These are phyloP conservation scores for Geranium incanum DNA, from an alignment of 441 rosid species.

Conservation along the genomic window DNA sequence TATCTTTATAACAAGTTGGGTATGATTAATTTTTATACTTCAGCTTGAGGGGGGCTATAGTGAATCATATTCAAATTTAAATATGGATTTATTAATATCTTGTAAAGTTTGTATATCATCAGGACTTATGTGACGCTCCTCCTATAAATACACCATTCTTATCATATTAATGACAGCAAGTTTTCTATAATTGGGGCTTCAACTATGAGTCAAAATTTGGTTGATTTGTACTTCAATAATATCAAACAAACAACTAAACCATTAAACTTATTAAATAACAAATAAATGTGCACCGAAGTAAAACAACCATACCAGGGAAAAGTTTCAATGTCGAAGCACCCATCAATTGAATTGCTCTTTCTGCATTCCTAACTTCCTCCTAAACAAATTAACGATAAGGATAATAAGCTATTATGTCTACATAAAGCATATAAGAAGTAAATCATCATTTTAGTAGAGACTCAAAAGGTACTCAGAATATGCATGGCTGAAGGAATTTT, in stretches of 20 bases:
- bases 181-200: background rate
- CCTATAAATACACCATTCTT: no score
- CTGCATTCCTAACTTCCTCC: slow-evolving; percentile 75
- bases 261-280: background rate
- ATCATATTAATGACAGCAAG: no score
- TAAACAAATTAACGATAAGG: slow-evolving; percentile 24
- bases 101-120: no score
- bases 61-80: no score
- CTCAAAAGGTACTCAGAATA: background rate
- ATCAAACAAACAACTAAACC: background rate
- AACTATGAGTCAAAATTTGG: background rate
- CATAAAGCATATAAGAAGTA: background rate
- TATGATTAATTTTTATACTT: no score
- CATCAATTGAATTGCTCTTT: slow-evolving; percentile 63
- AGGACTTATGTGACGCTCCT: no score
- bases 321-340: slow-evolving; percentile 71
- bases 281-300: slow-evolving; percentile 10
- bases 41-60: no score
- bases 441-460: background rate
- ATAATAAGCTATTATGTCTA: background rate
- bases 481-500: background rate
- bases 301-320: slow-evolving; percentile 39
- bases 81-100: no score
- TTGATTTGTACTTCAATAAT: background rate
- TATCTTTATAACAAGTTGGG: no score